Evolutionary conservation across 768 basidiomycete genomes (phyloP), one percentile per base, ranked within the genome.

Genomic region (Roridomyces roridus): DNA sequence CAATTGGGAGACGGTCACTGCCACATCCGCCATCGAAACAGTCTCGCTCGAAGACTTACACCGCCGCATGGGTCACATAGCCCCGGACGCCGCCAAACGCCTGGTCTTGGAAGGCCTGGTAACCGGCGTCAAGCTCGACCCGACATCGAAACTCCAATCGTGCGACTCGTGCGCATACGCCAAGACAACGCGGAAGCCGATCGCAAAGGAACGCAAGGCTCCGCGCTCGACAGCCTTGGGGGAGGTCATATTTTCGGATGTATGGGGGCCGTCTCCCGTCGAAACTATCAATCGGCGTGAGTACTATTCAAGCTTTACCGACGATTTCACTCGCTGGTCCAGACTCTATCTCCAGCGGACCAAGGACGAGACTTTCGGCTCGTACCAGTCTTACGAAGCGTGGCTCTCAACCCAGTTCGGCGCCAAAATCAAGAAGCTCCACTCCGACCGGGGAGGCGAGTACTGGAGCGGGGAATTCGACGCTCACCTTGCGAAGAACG

Each of bases 281-380:
- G n/a, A 58, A 0, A 66, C 67, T 2, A 26, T 72, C 3, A 48
- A 60, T 0, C 55, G 64, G 9, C 54, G 64, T 15, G 18, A 36
- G 0, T 78, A 77, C 46, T 72, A 71, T 40, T 57, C 67, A 14
- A 66, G 66, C 1, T 77, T 71, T 55, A 75, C 69, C 1, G 74
- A 77, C 50, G 70, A 75, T 50, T 47, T 62, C 47, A 63, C 68
- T 2, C 55, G 67, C 7, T 63, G 60, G 26, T 66, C 67, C 3
- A 60, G 52, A 5, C 26, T 72, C 17, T 49, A 60, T 34, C 59
- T 70, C 12, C 49, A 78, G 1, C 42, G 42, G 2, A 54, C 47
- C 4, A 79, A 78, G 54, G 68, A 68, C 26, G 34, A 68, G 21
- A 56, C 63, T 6, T 56, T 72, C 5, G 50, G 54, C 3, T 44